Base-by-base conservation (phyloP, 257 asterid species). In the Oldenlandia corymbosa region DNA sequence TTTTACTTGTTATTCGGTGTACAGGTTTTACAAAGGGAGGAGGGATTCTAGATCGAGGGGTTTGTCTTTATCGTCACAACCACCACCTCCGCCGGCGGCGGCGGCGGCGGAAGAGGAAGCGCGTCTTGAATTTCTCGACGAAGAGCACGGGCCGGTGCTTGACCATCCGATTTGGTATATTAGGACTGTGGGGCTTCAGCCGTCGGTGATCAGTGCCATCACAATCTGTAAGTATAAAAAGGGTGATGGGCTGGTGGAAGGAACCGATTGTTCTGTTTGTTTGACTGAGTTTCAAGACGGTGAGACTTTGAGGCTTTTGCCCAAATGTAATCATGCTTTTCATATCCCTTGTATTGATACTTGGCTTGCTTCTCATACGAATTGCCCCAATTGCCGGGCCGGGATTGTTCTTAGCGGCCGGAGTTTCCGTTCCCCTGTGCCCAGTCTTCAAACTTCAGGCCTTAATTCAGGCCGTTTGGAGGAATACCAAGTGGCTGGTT, bases 81-180 rank as follows among this genome's bases (percentile, higher is more conserved):
- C 69, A 2, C 16, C 16, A 20, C 68, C 4, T n/a, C 73, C 73
- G 11, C 32, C 31, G n/a, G 71, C 30, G n/a, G 64, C 48, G 7
- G 84, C 9, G 4, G 1, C 41, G 39, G 39, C 39, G 0, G 81
- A 61, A 18, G 79, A 61, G 2, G 47, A 14, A 55, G 79, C 61
- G 37, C 79, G 49, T 7, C 78, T 53, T 23, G 74, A 57, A 16
- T 69, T 76, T 54, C 48, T 76, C 54, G 94, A 76, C 52, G 84
- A 71, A 27, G 84, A 76, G 14, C 83, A 62, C 27, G 88, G 85
- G 13, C 88, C 83, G 17, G 76, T 71, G 67, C 74, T 84, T 34
- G 94, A 85, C 70, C 91, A 87, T 62, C 95, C 84, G 2, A 78
- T 85, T 4, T 90, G 97, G 97, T 82, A 85, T 62, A 87, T 90